Evolutionary conservation across 192 early-diverging fungal species (phyloP).

Genomic region (Glomus cerebriforme): DNA sequence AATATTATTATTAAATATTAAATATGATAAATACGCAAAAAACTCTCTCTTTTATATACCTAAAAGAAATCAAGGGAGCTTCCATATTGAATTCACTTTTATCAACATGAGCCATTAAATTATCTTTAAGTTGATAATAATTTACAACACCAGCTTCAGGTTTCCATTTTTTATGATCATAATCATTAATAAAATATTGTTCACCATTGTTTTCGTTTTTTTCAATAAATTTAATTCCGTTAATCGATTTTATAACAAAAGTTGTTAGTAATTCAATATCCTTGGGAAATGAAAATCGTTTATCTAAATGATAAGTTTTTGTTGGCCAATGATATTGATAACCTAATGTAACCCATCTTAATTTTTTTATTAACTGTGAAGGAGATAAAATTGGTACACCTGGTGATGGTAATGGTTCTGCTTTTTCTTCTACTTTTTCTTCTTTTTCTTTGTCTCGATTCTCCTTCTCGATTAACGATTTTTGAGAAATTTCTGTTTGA

Average conservation of each 20-base stretch:
- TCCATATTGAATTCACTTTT: slow-evolving; percentile 83
- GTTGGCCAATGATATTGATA: slow-evolving; percentile 82
- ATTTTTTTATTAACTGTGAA: slow-evolving; percentile 46
- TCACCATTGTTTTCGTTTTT: not conserved
- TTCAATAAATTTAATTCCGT: slow-evolving; percentile 40
- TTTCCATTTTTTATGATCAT: slow-evolving; percentile 56
- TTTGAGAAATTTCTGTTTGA: not conserved
- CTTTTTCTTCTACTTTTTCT: slow-evolving; percentile 35
- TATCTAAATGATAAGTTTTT: slow-evolving; percentile 77
- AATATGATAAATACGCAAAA: too few relatives aligned
- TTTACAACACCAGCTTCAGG: slow-evolving; percentile 94
- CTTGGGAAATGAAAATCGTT: slow-evolving; percentile 67
- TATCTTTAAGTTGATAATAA: slow-evolving; percentile 82
- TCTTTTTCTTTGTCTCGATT: slow-evolving; percentile 34
- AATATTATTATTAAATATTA: not conserved
- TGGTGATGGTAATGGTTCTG: slow-evolving; percentile 40
- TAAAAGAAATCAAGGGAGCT: slow-evolving; percentile 81
- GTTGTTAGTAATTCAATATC: slow-evolving; percentile 61
- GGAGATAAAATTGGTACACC: slow-evolving; percentile 45
- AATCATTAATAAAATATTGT: slow-evolving; percentile 51
- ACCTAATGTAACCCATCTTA: slow-evolving; percentile 78
- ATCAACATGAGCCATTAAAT: slow-evolving; percentile 93
- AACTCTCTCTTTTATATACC: slow-evolving; percentile 43
- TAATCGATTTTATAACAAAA: slow-evolving; percentile 66
- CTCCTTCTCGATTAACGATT: slow-evolving; percentile 26